phyloP scores from a whole-genome alignment of 2,329 filamentous ascomycete genomes.

The Ophiocordyceps robertsii region DNA sequence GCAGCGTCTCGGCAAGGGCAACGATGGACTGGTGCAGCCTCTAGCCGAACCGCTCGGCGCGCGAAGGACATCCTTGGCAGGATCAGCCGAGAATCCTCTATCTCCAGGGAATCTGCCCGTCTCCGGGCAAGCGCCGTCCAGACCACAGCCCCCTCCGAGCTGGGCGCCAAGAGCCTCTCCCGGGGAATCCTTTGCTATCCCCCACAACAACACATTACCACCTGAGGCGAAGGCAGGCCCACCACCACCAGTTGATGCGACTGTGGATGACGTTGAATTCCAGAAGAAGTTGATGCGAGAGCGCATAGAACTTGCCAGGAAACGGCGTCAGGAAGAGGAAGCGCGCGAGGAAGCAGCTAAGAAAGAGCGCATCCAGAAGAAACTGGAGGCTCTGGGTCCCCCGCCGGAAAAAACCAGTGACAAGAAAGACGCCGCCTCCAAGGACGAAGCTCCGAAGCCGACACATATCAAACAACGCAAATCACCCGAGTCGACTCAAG shows the following conservation, averaged over 20 bases:
- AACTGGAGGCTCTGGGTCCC: constrained; percentile 57
- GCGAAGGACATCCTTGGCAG: constrained; percentile 35
- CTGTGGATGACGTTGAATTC: constrained; percentile 44
- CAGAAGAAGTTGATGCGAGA: constrained; percentile 64
- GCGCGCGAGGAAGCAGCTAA: constrained; percentile 59
- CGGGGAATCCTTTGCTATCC: constrained; percentile 23
- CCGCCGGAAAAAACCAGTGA: constrained; percentile 45
- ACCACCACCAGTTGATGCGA: constrained; percentile 17
- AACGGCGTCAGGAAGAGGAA: constrained; percentile 54
- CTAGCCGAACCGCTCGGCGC: constrained; percentile 27
- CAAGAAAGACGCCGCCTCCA: constrained; percentile 32
- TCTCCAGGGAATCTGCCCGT: constrained; percentile 23
- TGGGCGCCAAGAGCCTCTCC: constrained; percentile 28
- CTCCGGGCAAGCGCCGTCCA: constrained; percentile 13
- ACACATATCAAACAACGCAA: constrained; percentile 22
- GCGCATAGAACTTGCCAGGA: constrained; percentile 54
- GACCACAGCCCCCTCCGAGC: constrained; percentile 11
- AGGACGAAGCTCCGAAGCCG: constrained; percentile 25
- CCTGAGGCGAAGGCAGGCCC: constrained; percentile 16
- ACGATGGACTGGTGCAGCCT: constrained; percentile 26
- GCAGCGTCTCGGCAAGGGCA: constrained; percentile 37
- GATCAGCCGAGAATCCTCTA: constrained; percentile 34
- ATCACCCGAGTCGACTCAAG: constrained; percentile 3
- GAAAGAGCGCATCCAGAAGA: constrained; percentile 57
- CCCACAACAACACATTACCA: constrained; percentile 16